Base-by-base conservation (phyloP, 148 eudicot genomes). In the Fallopia convolvulus region DNA sequence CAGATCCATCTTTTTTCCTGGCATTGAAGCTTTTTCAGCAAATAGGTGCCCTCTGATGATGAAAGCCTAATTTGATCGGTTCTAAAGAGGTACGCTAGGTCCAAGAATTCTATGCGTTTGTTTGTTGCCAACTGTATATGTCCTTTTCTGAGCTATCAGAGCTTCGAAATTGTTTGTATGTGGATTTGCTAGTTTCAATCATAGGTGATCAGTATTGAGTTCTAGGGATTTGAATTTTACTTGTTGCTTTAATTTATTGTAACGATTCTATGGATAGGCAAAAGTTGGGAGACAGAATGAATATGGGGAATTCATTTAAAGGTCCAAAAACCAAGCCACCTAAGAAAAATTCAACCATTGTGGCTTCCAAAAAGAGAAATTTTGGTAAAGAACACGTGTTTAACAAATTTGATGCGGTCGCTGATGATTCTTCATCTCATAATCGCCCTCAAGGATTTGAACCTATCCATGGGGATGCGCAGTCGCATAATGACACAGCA, bases 401-500 rank as follows among this genome's bases (percentile, higher is more conserved):
- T 55, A 72, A 40, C n/a, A 72, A 81, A 53, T 78, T 80, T 44
- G 90, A 85, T 71, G 82, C 39, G 15, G 86, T 20, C 1, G 75
- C 84, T 0, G 85, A 84, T 23, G 85, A 86, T 80, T 87, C 87
- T 17, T 77, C 77, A 23, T 82, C 83, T 49, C 50, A 76, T 40
- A 87, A 83, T 77, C 87, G 83, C 36, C 78, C 46, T 4, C 70
- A 63, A 63, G 70, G 70, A 10, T 63, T 63, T 63, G 70, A 63
- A 41, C 75, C 77, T 5, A 56, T 32, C 17, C 21, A 61, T 9
- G 66, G 77, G 1, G 83, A 78, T 8, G 81, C 58, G 46, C 83
- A 68, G 52, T 72, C 75, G 1, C 86, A 84, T 9, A 84, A 80
- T 55, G 88, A 80, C 17, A 30, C 65, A 65, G 81, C 23, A 47